A percentile compares a stretch with the other conserved stretches of the same genome.
phyloP scores from a whole-genome alignment of 257 asterid species.

The Echites panduratus region DNA sequence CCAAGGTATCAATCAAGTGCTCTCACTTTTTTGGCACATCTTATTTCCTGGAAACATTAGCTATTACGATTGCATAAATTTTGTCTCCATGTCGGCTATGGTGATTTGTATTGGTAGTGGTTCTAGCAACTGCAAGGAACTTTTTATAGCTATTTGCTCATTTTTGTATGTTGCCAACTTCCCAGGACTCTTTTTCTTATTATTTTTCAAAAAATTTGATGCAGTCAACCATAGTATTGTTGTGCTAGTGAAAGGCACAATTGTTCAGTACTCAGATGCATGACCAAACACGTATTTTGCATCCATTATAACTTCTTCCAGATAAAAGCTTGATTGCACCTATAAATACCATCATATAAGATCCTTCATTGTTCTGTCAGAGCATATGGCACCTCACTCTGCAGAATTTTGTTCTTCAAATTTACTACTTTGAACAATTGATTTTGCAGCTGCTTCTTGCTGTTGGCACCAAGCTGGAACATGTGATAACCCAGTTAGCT shows the following conservation, averaged over 20 bases:
- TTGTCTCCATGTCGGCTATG: too few species aligned
- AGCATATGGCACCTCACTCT: not conserved
- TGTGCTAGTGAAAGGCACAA: not conserved
- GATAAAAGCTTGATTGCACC: not conserved
- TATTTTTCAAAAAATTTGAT: too few species aligned
- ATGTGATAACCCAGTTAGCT: slow-evolving; percentile 77
- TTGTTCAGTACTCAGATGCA: not conserved
- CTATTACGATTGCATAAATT: too few species aligned
- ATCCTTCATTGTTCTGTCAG: not conserved
- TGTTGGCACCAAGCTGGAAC: slow-evolving; percentile 94
- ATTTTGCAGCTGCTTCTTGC: slow-evolving; percentile 72
- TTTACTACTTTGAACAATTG: not conserved
- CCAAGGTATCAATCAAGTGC: too few species aligned
- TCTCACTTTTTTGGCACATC: too few species aligned
- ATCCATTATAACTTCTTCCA: not conserved
- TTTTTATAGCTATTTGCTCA: too few species aligned
- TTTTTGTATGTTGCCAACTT: too few species aligned
- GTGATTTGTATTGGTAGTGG: too few species aligned
- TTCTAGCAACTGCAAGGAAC: too few species aligned
- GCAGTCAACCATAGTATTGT: not conserved
- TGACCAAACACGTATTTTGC: not conserved
- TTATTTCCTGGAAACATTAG: too few species aligned
- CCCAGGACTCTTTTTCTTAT: too few species aligned
- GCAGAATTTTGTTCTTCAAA: not conserved
- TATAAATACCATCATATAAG: not conserved